Evolutionary conservation across 352 stramenopile genomes (phyloP), one percentile per base, ranked within the genome.

Genomic region (Pythium oligandrum): DNA sequence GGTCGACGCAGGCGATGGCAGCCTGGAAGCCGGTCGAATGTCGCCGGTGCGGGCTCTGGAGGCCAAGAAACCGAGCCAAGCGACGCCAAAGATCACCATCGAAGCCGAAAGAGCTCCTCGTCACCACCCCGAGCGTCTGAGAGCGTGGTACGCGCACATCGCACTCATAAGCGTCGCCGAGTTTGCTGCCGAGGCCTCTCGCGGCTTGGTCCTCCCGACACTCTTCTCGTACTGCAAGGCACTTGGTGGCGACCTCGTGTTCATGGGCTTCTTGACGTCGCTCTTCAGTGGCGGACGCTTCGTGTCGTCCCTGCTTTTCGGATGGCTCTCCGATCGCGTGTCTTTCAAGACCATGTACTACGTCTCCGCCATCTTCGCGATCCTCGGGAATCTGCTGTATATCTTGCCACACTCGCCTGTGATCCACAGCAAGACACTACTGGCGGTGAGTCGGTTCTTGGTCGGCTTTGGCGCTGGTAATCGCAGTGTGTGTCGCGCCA

Each of bases 381-480:
- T 89, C 10, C 7, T 82, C 26, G 81, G 81, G 17, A 88, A 89
- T 32, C 4, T 83, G 0, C 36, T 88, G 10, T 89, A 88, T 44
- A 43, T 89, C 6, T 32, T 89, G 6, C 63, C 81, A 12, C 70
- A 85, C 44, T 66, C 64, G 46, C 61, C 57, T 7, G 57, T 45
- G 3, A 57, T 77, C 44, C 48, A 64, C 52, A 79, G 75, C 47
- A 68, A 61, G 35, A 55, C 55, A 11, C 17, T 86, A 2, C 63
- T 91, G 0, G 70, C 54, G 4, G 11, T 78, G 11, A 89, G 78
- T 60, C 72, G 81, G 0, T 88, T 88, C 36, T 34, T 89, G 3
- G 68, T 87, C 44, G 81, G 81, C 4, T 83, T 91, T 57, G 74
- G 80, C 6, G 76, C 74, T 10, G 81, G 81, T 0, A 91, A 89